Base-by-base conservation (phyloP, 768 basidiomycete species). In the Austroboletus eburneus region DNA sequence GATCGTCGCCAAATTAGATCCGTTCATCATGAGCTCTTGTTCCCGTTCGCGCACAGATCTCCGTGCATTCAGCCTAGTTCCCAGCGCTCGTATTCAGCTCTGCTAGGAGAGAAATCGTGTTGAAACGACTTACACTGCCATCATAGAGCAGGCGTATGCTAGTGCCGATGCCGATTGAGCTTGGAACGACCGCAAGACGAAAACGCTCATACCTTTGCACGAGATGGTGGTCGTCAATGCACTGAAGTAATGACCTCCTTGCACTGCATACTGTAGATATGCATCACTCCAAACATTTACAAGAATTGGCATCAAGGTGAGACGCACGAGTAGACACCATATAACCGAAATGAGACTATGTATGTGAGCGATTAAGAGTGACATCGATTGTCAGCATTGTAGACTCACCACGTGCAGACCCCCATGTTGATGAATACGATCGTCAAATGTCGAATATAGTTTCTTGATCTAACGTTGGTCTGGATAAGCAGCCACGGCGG, bases 391-490 rank as follows among this genome's bases (percentile, higher is more conserved):
- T 27, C 27, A n/a, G n/a, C n/a, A n/a, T 27, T 12, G 27, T 27
- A 27, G 33, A 34, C 14, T 41, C 24, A 52, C 52, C 51, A 54
- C n/a, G 52, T 54, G 16, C 49, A 38, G 17, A 54, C 30, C 4
- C 52, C 52, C 52, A 54, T 42, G 27, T 54, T 54, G 6, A 54
- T 12, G n/a, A 54, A 54, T 18, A 54, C 52, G 14, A 39, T 25
- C 21, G 18, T 54, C 43, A 54, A 20, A 9, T 54, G 52, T 18
- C 52, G 42, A 17, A 54, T 9, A 30, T 35, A 45, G 13, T 54
- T 48, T 14, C 17, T 41, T 30, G 51, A 44, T 18, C 51, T 54
- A n/a, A 9, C 5, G 16, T 40, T 25, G 25, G 25, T 27, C 25
- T 10, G 16, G 1, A 17, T 21, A n/a, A 35, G 4, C 18, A 18